A percentile compares a stretch with the other conserved stretches of the same genome.
phyloP scores from a whole-genome alignment of 768 basidiomycete species.

The Rhizopogon rudus region DNA sequence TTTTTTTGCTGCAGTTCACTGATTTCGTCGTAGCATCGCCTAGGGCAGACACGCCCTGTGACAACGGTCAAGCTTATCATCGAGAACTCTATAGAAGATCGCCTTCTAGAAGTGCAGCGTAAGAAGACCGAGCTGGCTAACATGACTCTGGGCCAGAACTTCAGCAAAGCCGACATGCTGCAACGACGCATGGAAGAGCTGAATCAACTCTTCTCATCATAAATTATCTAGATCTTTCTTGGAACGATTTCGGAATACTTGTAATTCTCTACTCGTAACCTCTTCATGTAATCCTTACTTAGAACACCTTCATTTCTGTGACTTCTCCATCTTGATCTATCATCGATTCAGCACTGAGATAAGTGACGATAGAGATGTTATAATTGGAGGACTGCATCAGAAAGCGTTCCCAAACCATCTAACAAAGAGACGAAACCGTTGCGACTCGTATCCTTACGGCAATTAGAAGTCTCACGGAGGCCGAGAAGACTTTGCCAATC shows the following conservation, averaged over 20 bases:
- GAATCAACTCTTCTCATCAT: slow-evolving; percentile 61
- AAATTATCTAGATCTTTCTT: slow-evolving; percentile 23
- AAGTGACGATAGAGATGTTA: neutral
- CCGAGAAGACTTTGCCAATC: slow-evolving; percentile 51
- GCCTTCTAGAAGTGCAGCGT: slow-evolving; percentile 87
- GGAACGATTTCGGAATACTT: slow-evolving; percentile 10
- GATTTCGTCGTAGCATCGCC: slow-evolving; percentile 63
- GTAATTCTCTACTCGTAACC: slow-evolving; percentile 28
- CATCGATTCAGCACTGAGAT: neutral
- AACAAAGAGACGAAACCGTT: slow-evolving; percentile 82
- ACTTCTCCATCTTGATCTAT: neutral
- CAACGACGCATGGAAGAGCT: slow-evolving; percentile 88
- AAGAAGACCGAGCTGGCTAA: slow-evolving; percentile 95
- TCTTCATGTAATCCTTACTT: slow-evolving; percentile 27
- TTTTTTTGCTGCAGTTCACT: neutral
- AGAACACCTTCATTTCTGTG: slow-evolving; percentile 10
- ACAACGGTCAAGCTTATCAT: slow-evolving; percentile 92
- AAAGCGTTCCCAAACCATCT: slow-evolving; percentile 73
- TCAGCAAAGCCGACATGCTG: slow-evolving; percentile 85
- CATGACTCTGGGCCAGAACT: slow-evolving; percentile 83
- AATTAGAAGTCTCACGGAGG: slow-evolving; percentile 71
- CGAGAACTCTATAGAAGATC: slow-evolving; percentile 89
- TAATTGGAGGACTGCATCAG: slow-evolving; percentile 26
- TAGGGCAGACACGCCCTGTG: slow-evolving; percentile 92
- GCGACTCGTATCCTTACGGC: slow-evolving; percentile 78